Conservation (phyloP, 78 protist genomes). For the Emiliania huxleyi region DNA sequence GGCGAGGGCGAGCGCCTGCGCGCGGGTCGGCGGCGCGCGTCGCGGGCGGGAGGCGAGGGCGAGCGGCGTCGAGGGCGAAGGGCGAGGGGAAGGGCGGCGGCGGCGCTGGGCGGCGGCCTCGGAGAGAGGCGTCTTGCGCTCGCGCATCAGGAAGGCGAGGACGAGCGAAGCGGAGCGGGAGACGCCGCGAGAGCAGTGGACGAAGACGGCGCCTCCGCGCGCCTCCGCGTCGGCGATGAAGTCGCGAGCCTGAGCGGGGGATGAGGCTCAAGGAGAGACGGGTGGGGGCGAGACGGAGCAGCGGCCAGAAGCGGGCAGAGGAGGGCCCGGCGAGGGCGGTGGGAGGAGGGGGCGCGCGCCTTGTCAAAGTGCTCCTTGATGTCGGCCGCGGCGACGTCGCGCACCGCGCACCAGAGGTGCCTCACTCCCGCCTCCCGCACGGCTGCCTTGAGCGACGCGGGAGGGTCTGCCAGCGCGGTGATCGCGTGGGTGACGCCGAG, state of each 20-base stretch:
- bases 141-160: background rate
- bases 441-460: background rate
- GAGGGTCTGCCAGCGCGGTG: background rate
- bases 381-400: background rate
- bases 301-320: too few relatives aligned
- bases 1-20: background rate
- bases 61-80: too few relatives aligned
- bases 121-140: too few relatives aligned
- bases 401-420: background rate
- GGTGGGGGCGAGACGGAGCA: too few relatives aligned
- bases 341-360: too few relatives aligned
- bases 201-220: background rate
- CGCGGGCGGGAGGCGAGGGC: too few relatives aligned
- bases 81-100: too few relatives aligned
- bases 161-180: background rate
- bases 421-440: background rate
- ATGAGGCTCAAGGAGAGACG: too few relatives aligned
- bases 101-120: too few relatives aligned
- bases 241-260: too few relatives aligned
- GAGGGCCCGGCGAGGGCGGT: background rate
- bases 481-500: background rate
- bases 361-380: background rate
- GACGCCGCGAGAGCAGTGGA: conserved; percentile 3
- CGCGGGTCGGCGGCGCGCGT: background rate
- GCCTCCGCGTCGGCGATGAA: background rate